phyloP scores from a whole-genome alignment of 2,329 filamentous ascomycete genomes.

The Arthroderma uncinatum region DNA sequence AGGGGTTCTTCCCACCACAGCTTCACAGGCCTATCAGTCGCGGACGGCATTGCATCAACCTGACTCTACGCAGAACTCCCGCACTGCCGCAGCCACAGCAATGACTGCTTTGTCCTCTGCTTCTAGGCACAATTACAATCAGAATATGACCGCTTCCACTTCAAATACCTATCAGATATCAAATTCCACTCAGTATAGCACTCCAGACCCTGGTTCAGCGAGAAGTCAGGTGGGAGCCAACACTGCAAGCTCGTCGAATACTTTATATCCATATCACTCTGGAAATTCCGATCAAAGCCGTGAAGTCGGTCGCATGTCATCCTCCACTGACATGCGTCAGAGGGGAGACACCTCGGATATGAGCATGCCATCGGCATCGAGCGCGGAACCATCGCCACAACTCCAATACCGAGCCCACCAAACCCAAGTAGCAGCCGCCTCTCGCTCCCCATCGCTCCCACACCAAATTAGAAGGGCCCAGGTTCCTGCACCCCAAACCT shows the following conservation, averaged over 20 bases:
- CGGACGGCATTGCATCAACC: conserved; percentile 7
- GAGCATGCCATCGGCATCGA: background rate
- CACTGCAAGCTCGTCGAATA: background rate
- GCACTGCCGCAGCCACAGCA: conserved; percentile 12
- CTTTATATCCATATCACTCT: background rate
- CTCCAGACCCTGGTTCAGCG: background rate
- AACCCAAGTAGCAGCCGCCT: background rate
- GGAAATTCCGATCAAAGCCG: background rate
- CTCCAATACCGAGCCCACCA: background rate
- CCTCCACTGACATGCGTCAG: background rate
- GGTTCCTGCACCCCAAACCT: background rate
- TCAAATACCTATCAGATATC: background rate
- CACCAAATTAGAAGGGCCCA: background rate
- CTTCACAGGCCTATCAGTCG: background rate
- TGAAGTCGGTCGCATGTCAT: background rate
- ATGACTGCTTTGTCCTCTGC: conserved; percentile 14
- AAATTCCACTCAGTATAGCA: background rate
- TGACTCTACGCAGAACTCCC: conserved; percentile 11
- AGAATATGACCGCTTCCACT: background rate
- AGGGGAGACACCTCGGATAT: background rate
- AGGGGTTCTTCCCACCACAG: background rate
- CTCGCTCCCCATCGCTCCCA: conserved; percentile 7
- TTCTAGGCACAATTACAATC: conserved; percentile 1
- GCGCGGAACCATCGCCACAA: background rate
- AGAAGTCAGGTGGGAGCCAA: background rate